A percentile compares a stretch with the other conserved stretches of the same genome.
Conservation (phyloP, 75 land plant genomes). For the Pinus tabuliformis region DNA sequence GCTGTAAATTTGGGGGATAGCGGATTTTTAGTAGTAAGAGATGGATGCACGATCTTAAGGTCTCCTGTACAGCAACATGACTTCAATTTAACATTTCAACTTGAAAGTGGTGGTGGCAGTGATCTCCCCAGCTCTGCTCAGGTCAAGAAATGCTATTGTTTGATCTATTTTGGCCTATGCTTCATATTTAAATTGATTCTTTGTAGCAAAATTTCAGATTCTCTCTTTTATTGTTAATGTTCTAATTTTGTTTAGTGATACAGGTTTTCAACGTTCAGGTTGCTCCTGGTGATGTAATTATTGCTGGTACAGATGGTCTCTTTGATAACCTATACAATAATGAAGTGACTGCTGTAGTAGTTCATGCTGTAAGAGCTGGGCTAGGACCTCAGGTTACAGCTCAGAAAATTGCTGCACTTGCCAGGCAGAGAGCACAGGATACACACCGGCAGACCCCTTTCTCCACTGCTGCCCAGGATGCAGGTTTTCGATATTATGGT, state of each 20-base stretch:
- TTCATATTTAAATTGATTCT: neutral
- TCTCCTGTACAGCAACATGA: conserved; percentile 92
- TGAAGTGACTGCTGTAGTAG: conserved; percentile 83
- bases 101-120: conserved; percentile 72
- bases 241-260: conserved; percentile 17
- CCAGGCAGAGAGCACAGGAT: conserved; percentile 84
- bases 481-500: conserved; percentile 89
- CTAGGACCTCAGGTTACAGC: conserved; percentile 90
- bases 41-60: conserved; percentile 67
- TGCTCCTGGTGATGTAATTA: conserved; percentile 87
- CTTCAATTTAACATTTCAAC: conserved; percentile 90
- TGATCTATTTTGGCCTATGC: neutral
- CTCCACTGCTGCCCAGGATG: conserved; percentile 97
- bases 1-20: conserved; percentile 96
- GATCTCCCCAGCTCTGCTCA: conserved; percentile 88
- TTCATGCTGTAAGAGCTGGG: conserved; percentile 82
- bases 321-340: conserved; percentile 91
- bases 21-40: conserved; percentile 87
- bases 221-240: neutral
- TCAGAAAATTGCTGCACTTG: conserved; percentile 83
- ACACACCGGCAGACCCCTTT: conserved; percentile 90
- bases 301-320: conserved; percentile 96
- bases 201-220: neutral
- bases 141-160: conserved; percentile 38
- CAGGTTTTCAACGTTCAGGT: conserved; percentile 89